Base-by-base conservation (phyloP, 768 basidiomycete genomes). In the Candolleomyces eurysporus region DNA sequence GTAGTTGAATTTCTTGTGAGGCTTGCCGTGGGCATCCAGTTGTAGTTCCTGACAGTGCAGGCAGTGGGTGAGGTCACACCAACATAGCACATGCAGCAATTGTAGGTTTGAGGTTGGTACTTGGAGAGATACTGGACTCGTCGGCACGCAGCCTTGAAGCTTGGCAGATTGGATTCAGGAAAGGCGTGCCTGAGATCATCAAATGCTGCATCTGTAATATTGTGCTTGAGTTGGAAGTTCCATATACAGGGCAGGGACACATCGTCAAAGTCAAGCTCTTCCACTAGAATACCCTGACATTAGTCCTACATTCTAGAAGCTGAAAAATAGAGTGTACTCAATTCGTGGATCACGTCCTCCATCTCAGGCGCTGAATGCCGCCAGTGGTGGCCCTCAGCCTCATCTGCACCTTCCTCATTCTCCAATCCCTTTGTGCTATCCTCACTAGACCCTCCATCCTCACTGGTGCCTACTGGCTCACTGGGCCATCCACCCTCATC, bases 1-100 rank as follows among this genome's bases (percentile, higher is more conserved):
- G 60, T 81, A 81, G 4, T 58, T 61, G 63, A 77, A 81, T 26
- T 58, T 51, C 26, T 66, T 69, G 1, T 66, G 57, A 0, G 76
- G 67, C 17, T 67, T 67, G 0, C 71, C 68, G 22, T 43, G 36
- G 5, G 61, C 43, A 14, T 59, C 57, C n/a, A 40, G 62, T 0
- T 57, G 46, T 11, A 19, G 56, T 50, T 68, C 64, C 1, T 68
- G 45, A 66, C 78, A 80, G 60, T 69, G 63, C 0, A 71, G 74
- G 57, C 78, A 80, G 1, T 30, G 6, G 1, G 58, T 31, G 4
- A 71, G 59, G 19, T 69, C 63, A 0, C 65, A 1, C 75, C 76
- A 36, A 57, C 40, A 53, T 62, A 67, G 42, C 59, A 60, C 11
- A 58, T 42, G 48, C 66, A 67, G 2, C 57, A 68, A 56, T 60